A percentile compares a stretch with the other conserved stretches of the same genome.
phyloP scores from a whole-genome alignment of 140 eudicot genomes.

The Flaveria floridana region DNA sequence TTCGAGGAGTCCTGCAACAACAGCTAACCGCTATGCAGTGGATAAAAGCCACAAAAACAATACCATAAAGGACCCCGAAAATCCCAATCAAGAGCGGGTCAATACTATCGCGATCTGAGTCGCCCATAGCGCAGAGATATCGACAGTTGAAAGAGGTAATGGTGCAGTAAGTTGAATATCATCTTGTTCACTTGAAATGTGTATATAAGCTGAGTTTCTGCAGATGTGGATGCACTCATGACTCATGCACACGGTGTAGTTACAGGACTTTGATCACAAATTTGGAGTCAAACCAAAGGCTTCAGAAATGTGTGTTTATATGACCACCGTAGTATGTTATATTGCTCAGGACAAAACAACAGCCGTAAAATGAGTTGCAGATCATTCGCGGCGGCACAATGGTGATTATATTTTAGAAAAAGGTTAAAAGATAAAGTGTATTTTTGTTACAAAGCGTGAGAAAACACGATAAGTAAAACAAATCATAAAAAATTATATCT shows the following conservation, averaged over 20 bases:
- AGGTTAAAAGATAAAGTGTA: too few relatives aligned
- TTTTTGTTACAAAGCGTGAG: too few relatives aligned
- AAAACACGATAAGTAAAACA: too few relatives aligned
- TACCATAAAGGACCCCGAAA: constrained; percentile 60
- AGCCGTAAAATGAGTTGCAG: constrained; percentile 14
- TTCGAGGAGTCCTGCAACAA: too few relatives aligned
- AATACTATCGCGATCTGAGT: constrained; percentile 17
- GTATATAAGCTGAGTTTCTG: not conserved
- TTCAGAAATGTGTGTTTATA: not conserved
- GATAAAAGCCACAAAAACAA: constrained; percentile 41
- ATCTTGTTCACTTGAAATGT: constrained; percentile 21
- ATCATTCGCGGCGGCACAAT: too few relatives aligned
- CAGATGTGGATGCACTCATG: constrained; percentile 27
- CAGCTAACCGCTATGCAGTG: constrained; percentile 39
- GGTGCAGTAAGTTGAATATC: not conserved
- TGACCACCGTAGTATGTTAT: not conserved
- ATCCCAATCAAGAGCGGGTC: constrained; percentile 57
- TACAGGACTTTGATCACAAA: constrained; percentile 27
- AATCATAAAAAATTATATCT: too few relatives aligned
- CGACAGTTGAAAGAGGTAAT: constrained; percentile 4
- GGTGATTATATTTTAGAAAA: too few relatives aligned
- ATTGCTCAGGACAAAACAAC: constrained; percentile 30
- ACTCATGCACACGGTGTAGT: constrained; percentile 34
- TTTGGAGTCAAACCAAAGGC: constrained; percentile 35
- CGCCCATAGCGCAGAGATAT: constrained; percentile 23